phyloP scores from a whole-genome alignment of 129 eudicot species.

The Tagetes erecta region DNA sequence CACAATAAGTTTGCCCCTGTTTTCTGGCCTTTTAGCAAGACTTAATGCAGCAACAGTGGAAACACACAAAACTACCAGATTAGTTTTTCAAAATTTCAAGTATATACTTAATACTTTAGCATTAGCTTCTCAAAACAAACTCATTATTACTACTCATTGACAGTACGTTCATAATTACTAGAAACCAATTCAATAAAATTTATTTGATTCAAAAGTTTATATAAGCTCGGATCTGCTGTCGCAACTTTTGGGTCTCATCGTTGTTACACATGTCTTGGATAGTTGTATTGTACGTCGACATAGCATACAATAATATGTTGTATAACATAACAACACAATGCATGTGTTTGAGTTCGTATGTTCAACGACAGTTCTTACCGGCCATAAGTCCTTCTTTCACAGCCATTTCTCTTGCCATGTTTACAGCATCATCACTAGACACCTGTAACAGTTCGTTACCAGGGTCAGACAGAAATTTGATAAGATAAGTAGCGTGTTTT shows the following conservation, averaged over 20 bases:
- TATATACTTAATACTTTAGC: no score
- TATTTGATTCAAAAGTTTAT: neutral
- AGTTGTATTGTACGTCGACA: no score
- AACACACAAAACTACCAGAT: neutral
- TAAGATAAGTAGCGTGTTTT: no score
- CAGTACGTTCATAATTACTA: neutral
- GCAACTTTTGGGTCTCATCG: no score
- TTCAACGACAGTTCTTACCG: slow-evolving; percentile 5
- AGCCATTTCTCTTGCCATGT: slow-evolving; percentile 95
- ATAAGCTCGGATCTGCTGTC: no score
- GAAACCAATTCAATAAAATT: neutral
- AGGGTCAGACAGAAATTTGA: no score
- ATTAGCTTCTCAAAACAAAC: neutral
- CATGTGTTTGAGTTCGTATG: no score
- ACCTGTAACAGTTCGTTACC: slow-evolving; percentile 44
- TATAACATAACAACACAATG: no score
- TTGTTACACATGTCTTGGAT: no score
- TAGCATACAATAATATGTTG: no score
- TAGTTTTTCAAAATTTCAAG: neutral
- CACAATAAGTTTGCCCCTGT: slow-evolving; percentile 98
- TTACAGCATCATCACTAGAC: slow-evolving; percentile 91
- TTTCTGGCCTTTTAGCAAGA: slow-evolving; percentile 89
- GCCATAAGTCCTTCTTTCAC: slow-evolving; percentile 95
- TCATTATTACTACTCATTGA: no score
- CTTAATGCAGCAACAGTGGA: slow-evolving; percentile 81